Conservation (phyloP, 176 grass and related monocot species). For the Tuctoria greenei region DNA sequence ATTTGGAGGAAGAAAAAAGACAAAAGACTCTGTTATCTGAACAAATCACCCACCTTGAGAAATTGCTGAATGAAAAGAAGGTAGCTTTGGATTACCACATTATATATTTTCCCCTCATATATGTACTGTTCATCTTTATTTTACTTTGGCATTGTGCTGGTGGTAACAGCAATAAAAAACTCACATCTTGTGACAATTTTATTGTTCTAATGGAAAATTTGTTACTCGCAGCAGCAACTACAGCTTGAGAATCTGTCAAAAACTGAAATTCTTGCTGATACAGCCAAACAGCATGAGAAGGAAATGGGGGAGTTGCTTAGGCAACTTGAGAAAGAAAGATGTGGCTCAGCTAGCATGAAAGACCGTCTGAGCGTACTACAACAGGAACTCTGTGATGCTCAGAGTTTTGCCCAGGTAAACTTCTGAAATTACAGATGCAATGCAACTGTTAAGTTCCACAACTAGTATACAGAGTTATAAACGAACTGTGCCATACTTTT, state of each 20-base stretch:
- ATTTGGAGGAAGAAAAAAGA: slow-evolving; percentile 51
- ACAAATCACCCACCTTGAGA: slow-evolving; percentile 58
- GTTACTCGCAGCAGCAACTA: slow-evolving; percentile 79
- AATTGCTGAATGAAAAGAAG: slow-evolving; percentile 62
- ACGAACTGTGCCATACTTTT: neutral
- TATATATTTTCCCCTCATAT: neutral
- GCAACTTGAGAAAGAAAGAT: slow-evolving; percentile 71
- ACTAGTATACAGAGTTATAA: neutral
- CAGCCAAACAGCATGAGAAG: slow-evolving; percentile 55
- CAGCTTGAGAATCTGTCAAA: slow-evolving; percentile 64
- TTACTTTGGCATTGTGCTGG: neutral
- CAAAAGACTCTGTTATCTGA: slow-evolving; percentile 64
- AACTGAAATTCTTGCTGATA: slow-evolving; percentile 55
- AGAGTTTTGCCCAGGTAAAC: slow-evolving; percentile 62
- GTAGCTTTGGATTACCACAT: slow-evolving; percentile 44
- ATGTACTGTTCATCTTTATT: slow-evolving; percentile 16
- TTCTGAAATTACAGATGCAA: slow-evolving; percentile 26
- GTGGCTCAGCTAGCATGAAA: slow-evolving; percentile 45
- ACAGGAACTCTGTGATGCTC: slow-evolving; percentile 55
- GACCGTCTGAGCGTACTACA: slow-evolving; percentile 38
- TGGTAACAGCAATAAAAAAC: neutral
- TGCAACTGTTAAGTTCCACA: neutral
- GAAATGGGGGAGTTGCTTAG: slow-evolving; percentile 55
- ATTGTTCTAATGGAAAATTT: slow-evolving; percentile 31
- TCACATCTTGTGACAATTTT: slow-evolving; percentile 11